Conservation (phyloP, 1,139 yeast species). For the Debaryomyces coudertii region DNA sequence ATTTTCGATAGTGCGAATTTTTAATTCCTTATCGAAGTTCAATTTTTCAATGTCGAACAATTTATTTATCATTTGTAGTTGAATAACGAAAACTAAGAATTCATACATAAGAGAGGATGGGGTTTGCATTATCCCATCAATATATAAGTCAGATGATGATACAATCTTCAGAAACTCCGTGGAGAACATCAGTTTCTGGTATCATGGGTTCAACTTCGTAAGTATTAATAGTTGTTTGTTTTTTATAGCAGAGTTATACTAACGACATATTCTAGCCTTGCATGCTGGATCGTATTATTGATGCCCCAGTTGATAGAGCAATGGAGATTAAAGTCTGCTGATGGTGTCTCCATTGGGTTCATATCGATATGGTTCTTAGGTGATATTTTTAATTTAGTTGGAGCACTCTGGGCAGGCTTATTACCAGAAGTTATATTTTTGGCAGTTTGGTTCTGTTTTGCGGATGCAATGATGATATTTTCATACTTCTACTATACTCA, state of each 20-base stretch:
- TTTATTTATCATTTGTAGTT: background rate
- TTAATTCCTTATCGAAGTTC: background rate
- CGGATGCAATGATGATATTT: conserved; percentile 62
- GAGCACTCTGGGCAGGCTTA: conserved; percentile 71
- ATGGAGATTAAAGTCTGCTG: conserved; percentile 77
- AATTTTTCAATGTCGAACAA: background rate
- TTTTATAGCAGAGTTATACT: conserved; percentile 14
- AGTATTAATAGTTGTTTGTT: conserved; percentile 17
- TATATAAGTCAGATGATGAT: background rate
- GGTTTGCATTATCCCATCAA: conserved; percentile 6
- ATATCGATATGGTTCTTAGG: conserved; percentile 75
- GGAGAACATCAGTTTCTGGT: conserved; percentile 41
- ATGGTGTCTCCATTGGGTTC: conserved; percentile 75
- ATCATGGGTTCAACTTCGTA: conserved; percentile 67
- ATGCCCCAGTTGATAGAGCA: conserved; percentile 83
- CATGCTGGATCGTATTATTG: conserved; percentile 81
- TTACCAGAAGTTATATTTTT: conserved; percentile 70
- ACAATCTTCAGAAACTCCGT: background rate
- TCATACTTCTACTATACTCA: conserved; percentile 63
- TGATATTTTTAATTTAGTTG: conserved; percentile 67
- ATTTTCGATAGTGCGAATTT: conserved; percentile 4
- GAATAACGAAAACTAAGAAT: background rate
- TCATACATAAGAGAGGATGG: conserved; percentile 3
- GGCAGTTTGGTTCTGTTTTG: conserved; percentile 76
- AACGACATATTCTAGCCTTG: conserved; percentile 38